Base-by-base conservation (phyloP, 169 alveolate genomes). In the Blepharisma undulans region DNA sequence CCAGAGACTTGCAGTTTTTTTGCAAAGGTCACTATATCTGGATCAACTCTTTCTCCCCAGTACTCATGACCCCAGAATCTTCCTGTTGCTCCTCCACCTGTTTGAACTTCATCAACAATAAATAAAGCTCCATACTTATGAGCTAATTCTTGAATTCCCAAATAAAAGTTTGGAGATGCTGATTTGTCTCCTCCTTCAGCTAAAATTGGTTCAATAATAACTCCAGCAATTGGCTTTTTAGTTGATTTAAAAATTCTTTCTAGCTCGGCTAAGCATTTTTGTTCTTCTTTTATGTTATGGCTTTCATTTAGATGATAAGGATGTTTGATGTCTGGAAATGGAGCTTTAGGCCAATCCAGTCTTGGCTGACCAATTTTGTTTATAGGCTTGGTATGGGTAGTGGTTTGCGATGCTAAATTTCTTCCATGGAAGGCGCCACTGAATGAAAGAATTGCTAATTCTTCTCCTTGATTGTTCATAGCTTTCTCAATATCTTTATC, bases 11-110 rank as follows among this genome's bases (percentile, higher is more conserved):
- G 92, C 16, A 95, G 84, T n/a, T 79, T 86, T 59, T 90, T 90
- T 61, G 95, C 95, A 87, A 95, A 95, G 0, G 96, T 93, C 29
- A 95, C 94, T 29, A 93, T 72, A 71, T 95, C 97, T 27, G 93
- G 95, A 4, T 77, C 92, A 25, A 19, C 34, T 4, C 80, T 61
- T 21, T 81, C 85, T 36, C 82, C 76, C 96, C 96, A 95, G 85
- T 91, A 92, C 61, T 95, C 95, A 74, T 93, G 96, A 7, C 92
- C 96, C 96, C 96, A 94, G 84, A 88, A 66, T 77, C 91, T 91
- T 0, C 96, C 97, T 0, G 95, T 89, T n/a, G 84, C 72, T 14
- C 96, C 96, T 33, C 88, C 85, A 10, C 97, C 95, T 19, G 94
- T 92, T 72, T 92, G 71, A 1, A 94, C 94, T 84, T 95, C 97